phyloP scores from a whole-genome alignment of 345 rosid genomes.

The Carallia brachiata region DNA sequence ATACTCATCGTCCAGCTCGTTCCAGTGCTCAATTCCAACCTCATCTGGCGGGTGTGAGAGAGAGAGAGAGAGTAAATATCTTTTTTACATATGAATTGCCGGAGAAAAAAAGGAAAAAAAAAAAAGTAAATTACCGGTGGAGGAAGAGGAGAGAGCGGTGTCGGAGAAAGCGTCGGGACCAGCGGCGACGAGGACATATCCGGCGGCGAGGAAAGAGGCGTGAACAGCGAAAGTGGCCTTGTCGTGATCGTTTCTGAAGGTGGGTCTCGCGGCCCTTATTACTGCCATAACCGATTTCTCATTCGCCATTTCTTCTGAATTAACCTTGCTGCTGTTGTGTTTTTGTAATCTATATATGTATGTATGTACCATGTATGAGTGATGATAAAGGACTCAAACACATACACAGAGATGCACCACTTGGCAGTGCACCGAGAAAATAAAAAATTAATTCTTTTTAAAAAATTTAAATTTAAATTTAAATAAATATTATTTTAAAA shows the following conservation, averaged over 20 bases:
- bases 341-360: too few relatives aligned
- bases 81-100: too few relatives aligned
- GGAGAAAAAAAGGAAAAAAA: background rate
- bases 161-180: constrained; percentile 65
- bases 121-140: constrained; percentile 37
- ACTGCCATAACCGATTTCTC: constrained; percentile 65
- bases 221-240: constrained; percentile 71
- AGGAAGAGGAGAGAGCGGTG: constrained; percentile 53
- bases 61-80: too few relatives aligned
- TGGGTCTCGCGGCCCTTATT: constrained; percentile 65
- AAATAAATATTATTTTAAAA: too few relatives aligned
- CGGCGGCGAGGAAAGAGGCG: constrained; percentile 69
- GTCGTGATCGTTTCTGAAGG: constrained; percentile 61
- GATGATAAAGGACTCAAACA: too few relatives aligned
- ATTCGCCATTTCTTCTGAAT: constrained; percentile 36
- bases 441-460: too few relatives aligned
- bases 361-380: too few relatives aligned
- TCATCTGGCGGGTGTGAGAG: constrained; percentile 49
- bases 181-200: constrained; percentile 60
- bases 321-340: too few relatives aligned
- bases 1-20: constrained; percentile 56
- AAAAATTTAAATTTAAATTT: too few relatives aligned
- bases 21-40: constrained; percentile 81
- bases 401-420: too few relatives aligned
- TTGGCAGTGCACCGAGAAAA: too few relatives aligned